Percentiles rank a stretch among this genome's conserved stretches.
Evolutionary conservation across 177 flowering plant genomes (phyloP).

Genomic region (Vitis hybrid): DNA sequence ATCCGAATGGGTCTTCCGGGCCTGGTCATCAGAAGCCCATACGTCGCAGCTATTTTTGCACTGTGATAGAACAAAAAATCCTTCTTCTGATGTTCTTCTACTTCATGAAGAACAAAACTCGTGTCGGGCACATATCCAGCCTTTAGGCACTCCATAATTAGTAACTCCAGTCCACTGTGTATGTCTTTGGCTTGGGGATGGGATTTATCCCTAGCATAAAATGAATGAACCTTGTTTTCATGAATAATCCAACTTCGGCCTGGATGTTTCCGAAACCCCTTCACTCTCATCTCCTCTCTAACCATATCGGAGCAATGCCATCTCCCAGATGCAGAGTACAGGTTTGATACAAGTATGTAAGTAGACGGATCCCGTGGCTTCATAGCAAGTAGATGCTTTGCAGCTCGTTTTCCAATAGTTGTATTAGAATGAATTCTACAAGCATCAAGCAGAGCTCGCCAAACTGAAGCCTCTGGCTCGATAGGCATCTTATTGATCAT

Average conservation of each 20-base stretch:
- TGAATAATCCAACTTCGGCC: conserved; percentile 76
- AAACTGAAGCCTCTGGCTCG: conserved; percentile 58
- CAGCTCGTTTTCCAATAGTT: conserved; percentile 54
- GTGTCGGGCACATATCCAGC: conserved; percentile 88
- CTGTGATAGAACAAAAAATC: conserved; percentile 82
- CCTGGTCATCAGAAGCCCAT: conserved; percentile 58
- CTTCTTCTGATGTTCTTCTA: conserved; percentile 84
- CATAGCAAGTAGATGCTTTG: conserved; percentile 54
- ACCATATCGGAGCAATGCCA: conserved; percentile 80
- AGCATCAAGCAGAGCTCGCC: conserved; percentile 85
- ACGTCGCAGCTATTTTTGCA: conserved; percentile 79
- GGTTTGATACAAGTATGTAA: conserved; percentile 67
- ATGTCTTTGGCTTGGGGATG: conserved; percentile 76
- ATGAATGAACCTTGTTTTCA: conserved; percentile 60
- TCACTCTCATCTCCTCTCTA: conserved; percentile 69
- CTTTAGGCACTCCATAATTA: conserved; percentile 72
- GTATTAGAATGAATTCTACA: conserved; percentile 55
- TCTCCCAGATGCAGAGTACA: conserved; percentile 86
- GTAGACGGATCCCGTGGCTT: conserved; percentile 75
- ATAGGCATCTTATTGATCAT: conserved; percentile 55
- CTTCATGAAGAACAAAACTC: conserved; percentile 91
- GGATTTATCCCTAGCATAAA: conserved; percentile 74
- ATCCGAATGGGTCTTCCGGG: conserved; percentile 60
- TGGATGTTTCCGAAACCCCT: conserved; percentile 68
- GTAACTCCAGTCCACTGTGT: conserved; percentile 66